These are phyloP conservation scores for Albifimbria verrucaria DNA, from an alignment of 2,329 filamentous ascomycete species.

Conservation along the genomic window DNA sequence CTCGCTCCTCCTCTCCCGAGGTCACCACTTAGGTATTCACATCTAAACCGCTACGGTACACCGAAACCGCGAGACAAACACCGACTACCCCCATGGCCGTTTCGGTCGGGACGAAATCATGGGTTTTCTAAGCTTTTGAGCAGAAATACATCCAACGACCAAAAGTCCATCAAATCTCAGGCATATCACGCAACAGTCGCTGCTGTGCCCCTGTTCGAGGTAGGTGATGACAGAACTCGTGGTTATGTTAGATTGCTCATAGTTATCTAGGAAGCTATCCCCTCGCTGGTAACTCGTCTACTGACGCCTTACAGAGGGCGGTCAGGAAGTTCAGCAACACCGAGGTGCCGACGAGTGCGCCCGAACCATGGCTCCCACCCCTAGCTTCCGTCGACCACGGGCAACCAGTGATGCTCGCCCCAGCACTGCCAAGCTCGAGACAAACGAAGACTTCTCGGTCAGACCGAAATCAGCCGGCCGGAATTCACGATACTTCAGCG, in stretches of 20 bases:
- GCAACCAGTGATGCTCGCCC: background rate
- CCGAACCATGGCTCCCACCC: background rate
- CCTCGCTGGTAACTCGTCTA: slow-evolving; percentile 21
- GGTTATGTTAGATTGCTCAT: slow-evolving; percentile 11
- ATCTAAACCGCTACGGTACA: too few species aligned
- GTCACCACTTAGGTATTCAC: too few species aligned
- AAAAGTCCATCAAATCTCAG: slow-evolving; percentile 15
- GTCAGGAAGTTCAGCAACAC: slow-evolving; percentile 21
- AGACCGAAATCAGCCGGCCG: slow-evolving; percentile 14
- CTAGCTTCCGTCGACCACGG: background rate
- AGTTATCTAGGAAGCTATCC: slow-evolving; percentile 18
- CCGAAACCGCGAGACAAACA: background rate
- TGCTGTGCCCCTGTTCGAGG: slow-evolving; percentile 20
- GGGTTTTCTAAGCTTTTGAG: slow-evolving; percentile 22
- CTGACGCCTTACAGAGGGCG: slow-evolving; percentile 20
- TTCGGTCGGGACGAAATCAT: slow-evolving; percentile 14
- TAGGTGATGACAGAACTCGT: slow-evolving; percentile 6
- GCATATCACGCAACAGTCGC: slow-evolving; percentile 21
- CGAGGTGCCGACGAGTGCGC: slow-evolving; percentile 12
- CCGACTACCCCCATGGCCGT: slow-evolving; percentile 14
- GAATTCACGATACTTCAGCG: slow-evolving; percentile 15
- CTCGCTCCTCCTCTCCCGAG: too few species aligned
- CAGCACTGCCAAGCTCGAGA: slow-evolving; percentile 10
- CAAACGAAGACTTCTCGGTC: slow-evolving; percentile 3
- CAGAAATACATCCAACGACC: slow-evolving; percentile 13